Conservation (phyloP, 2,329 filamentous ascomycete genomes). For the Xylaria sp. region DNA sequence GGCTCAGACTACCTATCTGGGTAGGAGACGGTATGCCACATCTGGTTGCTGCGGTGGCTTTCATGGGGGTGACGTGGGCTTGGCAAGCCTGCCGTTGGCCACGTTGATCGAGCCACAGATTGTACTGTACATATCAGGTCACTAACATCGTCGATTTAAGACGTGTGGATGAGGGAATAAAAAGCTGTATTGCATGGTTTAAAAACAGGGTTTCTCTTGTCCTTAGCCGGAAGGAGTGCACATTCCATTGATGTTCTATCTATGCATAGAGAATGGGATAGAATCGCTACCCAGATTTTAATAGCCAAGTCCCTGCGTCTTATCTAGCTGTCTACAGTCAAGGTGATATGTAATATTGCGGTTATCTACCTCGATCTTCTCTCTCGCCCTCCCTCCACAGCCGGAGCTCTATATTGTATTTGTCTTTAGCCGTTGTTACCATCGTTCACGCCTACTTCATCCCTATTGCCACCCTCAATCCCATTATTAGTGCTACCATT, state of each 20-base stretch:
- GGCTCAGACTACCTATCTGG: slow-evolving; percentile 17
- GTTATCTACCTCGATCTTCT: neutral
- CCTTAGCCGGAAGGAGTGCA: neutral
- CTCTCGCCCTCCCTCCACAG: neutral
- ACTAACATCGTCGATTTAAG: slow-evolving; percentile 40
- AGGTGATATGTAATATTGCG: neutral
- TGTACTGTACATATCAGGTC: slow-evolving; percentile 47
- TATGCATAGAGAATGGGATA: neutral
- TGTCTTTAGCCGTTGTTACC: neutral
- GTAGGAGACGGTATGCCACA: slow-evolving; percentile 18
- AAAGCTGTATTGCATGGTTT: slow-evolving; percentile 44
- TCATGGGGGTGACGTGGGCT: slow-evolving; percentile 23
- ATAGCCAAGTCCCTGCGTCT: neutral
- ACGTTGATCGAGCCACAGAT: slow-evolving; percentile 27
- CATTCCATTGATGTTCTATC: neutral
- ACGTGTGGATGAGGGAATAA: slow-evolving; percentile 39
- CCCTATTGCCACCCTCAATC: neutral
- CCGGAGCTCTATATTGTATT: neutral
- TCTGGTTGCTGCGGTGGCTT: slow-evolving; percentile 32
- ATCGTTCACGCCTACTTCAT: neutral
- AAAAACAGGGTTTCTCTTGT: slow-evolving; percentile 24
- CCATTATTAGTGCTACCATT: neutral
- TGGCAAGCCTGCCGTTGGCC: slow-evolving; percentile 23
- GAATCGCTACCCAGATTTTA: neutral
- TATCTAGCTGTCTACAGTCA: neutral